Percentiles rank a stretch among this genome's conserved stretches.
Evolutionary conservation across 768 basidiomycete genomes (phyloP).

Genomic region (Suillus sp.): DNA sequence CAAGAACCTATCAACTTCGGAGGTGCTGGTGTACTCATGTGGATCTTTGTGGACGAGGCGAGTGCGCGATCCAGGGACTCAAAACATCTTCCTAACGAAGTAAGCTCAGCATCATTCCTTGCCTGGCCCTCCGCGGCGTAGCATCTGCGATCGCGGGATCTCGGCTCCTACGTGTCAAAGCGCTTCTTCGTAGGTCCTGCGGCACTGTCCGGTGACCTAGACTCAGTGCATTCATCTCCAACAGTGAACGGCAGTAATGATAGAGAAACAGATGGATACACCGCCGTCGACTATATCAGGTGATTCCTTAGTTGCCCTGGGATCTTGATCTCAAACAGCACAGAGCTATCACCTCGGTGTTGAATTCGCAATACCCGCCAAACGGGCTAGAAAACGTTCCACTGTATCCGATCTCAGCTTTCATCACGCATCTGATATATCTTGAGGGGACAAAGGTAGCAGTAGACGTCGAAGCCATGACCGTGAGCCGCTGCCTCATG

Average conservation of each 20-base stretch:
- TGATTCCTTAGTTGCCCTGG: constrained; percentile 34
- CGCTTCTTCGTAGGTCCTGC: constrained; percentile 70
- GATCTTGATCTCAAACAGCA: constrained; percentile 15
- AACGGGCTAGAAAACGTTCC: constrained; percentile 61
- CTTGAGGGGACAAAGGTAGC: constrained; percentile 61
- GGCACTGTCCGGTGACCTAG: constrained; percentile 2
- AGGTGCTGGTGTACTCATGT: constrained; percentile 86
- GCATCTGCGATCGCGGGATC: constrained; percentile 78
- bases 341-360: constrained; percentile 69
- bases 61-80: constrained; percentile 18
- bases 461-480: constrained; percentile 62
- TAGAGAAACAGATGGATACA: constrained; percentile 85
- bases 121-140: constrained; percentile 82
- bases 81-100: constrained; percentile 14
- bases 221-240: constrained; percentile 14
- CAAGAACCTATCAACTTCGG: constrained; percentile 55
- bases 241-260: constrained; percentile 88
- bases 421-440: constrained; percentile 85
- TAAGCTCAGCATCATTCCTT: constrained; percentile 76
- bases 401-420: constrained; percentile 76
- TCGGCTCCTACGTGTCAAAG: constrained; percentile 69
- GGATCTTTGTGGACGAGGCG: constrained; percentile 95
- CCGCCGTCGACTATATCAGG: constrained; percentile 82
- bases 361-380: constrained; percentile 60
- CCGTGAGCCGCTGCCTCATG: constrained; percentile 46